A percentile compares a stretch with the other conserved stretches of the same genome.
phyloP scores from a whole-genome alignment of 2,329 filamentous ascomycete genomes.

The Clathrospora elynae region DNA sequence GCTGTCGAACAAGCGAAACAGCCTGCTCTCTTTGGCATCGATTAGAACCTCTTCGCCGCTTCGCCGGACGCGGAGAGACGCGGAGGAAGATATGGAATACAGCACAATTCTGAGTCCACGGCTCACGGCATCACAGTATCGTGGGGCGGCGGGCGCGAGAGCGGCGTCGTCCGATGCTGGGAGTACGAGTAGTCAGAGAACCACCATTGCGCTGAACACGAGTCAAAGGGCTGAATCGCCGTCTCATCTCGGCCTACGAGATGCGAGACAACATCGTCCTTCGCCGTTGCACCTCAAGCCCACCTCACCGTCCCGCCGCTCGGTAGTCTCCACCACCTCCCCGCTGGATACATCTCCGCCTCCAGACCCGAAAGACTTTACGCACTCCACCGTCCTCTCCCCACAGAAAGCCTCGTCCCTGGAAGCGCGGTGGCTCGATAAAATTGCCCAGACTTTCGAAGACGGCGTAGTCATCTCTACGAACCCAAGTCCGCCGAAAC shows the following conservation, averaged over 20 bases:
- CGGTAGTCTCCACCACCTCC: slow-evolving; percentile 24
- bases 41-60: slow-evolving; percentile 39
- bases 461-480: slow-evolving; percentile 46
- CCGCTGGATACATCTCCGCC: slow-evolving; percentile 22
- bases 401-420: slow-evolving; percentile 78
- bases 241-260: slow-evolving; percentile 24
- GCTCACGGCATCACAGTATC: slow-evolving; percentile 23
- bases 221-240: slow-evolving; percentile 31
- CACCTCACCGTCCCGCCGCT: slow-evolving; percentile 32
- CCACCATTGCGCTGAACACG: slow-evolving; percentile 39
- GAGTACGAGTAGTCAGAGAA: slow-evolving; percentile 44
- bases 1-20: slow-evolving; percentile 40
- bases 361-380: slow-evolving; percentile 32
- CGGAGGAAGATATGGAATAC: slow-evolving; percentile 37
- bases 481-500: slow-evolving; percentile 33
- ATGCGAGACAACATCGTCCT: slow-evolving; percentile 36
- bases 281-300: slow-evolving; percentile 43
- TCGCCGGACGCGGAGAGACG: slow-evolving; percentile 28
- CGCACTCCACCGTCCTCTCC: slow-evolving; percentile 63
- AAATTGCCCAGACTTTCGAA: slow-evolving; percentile 43
- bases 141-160: slow-evolving; percentile 37
- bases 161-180: slow-evolving; percentile 43
- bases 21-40: slow-evolving; percentile 34
- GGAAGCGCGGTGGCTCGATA: slow-evolving; percentile 72
- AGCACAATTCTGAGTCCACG: slow-evolving; percentile 39